Conservation (phyloP, 345 rosid genomes). For the Turritis glabra region DNA sequence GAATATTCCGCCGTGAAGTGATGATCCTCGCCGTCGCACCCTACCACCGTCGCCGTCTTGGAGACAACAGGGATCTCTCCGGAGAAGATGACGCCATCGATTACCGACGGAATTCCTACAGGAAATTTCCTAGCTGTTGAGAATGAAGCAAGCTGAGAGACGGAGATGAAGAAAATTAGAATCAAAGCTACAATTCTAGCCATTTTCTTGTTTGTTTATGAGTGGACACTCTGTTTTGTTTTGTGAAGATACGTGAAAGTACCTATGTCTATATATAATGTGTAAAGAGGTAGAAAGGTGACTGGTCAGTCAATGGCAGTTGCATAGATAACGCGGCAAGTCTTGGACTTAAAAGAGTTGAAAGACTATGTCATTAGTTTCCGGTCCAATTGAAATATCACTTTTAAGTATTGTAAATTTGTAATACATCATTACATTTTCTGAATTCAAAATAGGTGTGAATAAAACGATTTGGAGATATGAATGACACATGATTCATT, state of each 20-base stretch:
- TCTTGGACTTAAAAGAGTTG: conserved; percentile 19
- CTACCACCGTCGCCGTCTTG: conserved; percentile 17
- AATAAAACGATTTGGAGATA: neutral
- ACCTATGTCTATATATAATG: neutral
- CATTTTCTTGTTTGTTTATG: conserved; percentile 19
- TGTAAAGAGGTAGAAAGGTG: neutral
- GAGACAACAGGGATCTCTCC: conserved; percentile 8
- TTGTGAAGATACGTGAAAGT: neutral
- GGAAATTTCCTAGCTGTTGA: conserved; percentile 22
- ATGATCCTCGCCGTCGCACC: conserved; percentile 21
- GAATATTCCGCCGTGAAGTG: neutral
- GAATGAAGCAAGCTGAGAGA: conserved; percentile 13
- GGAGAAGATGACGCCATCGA: conserved; percentile 10
- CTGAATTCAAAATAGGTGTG: neutral
- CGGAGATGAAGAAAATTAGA: neutral
- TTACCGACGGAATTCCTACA: neutral
- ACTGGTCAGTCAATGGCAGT: conserved; percentile 19
- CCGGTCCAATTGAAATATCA: conserved; percentile 10
- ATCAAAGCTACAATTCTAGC: conserved; percentile 16
- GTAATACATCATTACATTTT: neutral
- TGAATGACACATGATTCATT: neutral
- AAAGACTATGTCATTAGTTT: conserved; percentile 9
- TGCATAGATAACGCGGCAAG: conserved; percentile 23
- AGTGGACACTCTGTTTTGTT: neutral
- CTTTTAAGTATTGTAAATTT: neutral